phyloP scores from a whole-genome alignment of 179 eudicot species.

The Beta macrorhiza region DNA sequence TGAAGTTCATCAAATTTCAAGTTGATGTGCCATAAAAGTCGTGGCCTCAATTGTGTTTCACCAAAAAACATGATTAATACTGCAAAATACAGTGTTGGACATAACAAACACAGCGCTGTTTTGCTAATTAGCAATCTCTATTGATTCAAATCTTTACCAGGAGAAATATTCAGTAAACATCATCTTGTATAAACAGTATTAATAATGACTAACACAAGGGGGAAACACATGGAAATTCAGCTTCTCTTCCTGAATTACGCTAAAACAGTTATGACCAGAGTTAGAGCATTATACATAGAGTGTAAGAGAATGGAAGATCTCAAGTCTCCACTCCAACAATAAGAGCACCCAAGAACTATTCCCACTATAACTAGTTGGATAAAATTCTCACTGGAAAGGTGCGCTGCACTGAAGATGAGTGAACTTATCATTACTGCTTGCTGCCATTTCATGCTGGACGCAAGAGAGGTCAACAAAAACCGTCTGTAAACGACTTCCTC shows the following conservation, averaged over 20 bases:
- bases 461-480: conserved; percentile 58
- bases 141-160: no score
- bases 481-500: conserved; percentile 85
- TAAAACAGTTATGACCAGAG: conserved; percentile 37
- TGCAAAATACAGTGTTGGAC: no score
- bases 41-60: no score
- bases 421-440: conserved; percentile 73
- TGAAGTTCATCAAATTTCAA: no score
- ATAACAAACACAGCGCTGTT: no score
- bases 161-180: no score
- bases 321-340: conserved; percentile 77
- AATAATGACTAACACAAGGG: not conserved
- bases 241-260: conserved; percentile 21
- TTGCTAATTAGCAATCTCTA: no score
- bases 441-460: conserved; percentile 60
- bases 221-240: not conserved
- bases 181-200: no score
- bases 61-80: no score
- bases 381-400: conserved; percentile 69
- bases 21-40: no score
- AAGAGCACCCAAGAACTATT: conserved; percentile 66
- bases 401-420: conserved; percentile 63
- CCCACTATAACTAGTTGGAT: conserved; percentile 62
- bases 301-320: conserved; percentile 59
- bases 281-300: conserved; percentile 75